phyloP scores from a whole-genome alignment of 768 basidiomycete genomes.

The Lactarius psammicola region DNA sequence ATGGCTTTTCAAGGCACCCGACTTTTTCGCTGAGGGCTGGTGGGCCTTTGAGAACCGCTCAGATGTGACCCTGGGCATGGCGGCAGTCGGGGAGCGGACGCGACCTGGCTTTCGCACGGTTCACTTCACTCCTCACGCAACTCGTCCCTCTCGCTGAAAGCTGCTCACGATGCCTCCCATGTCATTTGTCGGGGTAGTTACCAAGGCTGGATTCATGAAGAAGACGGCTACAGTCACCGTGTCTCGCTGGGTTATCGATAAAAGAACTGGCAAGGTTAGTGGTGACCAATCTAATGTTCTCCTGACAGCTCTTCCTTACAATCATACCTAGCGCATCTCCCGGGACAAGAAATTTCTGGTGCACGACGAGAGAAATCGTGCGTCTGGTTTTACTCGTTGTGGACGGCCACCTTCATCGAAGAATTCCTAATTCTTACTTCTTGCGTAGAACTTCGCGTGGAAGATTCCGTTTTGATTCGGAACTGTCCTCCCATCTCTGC shows the following conservation, averaged over 20 bases:
- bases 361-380: constrained; percentile 73
- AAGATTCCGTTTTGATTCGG: constrained; percentile 74
- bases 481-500: constrained; percentile 82
- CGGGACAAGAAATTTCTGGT: constrained; percentile 75
- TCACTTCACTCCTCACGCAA: neutral
- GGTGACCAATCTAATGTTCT: neutral
- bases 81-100: neutral
- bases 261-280: constrained; percentile 72
- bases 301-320: constrained; percentile 14
- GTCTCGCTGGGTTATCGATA: constrained; percentile 68
- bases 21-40: constrained; percentile 52
- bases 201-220: constrained; percentile 78
- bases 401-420: neutral
- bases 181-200: constrained; percentile 70
- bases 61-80: constrained; percentile 22
- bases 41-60: constrained; percentile 49
- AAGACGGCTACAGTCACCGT: constrained; percentile 86
- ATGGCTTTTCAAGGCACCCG: constrained; percentile 46
- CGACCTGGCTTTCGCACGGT: neutral
- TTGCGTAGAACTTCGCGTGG: constrained; percentile 55
- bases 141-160: constrained; percentile 15
- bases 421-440: constrained; percentile 13
- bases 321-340: constrained; percentile 56
- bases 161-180: constrained; percentile 64
- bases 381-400: constrained; percentile 32